Evolutionary conservation across 495 filamentous ascomycete species (phyloP), one percentile per base, ranked within the genome.

Genomic region (Geopyxis carbonaria): DNA sequence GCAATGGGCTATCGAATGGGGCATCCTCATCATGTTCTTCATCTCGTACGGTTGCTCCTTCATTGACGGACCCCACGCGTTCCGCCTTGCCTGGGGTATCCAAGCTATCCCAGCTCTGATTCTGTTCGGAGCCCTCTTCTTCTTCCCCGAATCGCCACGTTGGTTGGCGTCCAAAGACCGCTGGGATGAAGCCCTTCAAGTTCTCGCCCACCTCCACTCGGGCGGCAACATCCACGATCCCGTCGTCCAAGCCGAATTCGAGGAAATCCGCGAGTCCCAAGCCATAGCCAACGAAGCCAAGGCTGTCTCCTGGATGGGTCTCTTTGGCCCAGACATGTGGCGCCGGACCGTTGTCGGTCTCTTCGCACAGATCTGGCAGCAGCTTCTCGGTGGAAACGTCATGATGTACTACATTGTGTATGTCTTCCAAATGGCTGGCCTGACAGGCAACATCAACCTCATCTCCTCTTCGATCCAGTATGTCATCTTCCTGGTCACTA

Each of bases 341-440:
- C 45, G 45, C 11, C 38, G 51, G 21, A 53, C 50, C 15, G 45
- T 41, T 30, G 72, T 83, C 46, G 79, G 80, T 35, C 48, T 86
- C 31, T 82, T 82, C 48, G 79, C 73, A 0, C 81, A 86, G 55
- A 78, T 89, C 53, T 87, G 81, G 81, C 75, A 73, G 20, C 81
- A 89, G 50, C 62, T 87, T 14, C 80, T 78, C 0, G 81, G 81
- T 10, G 83, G 83, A 75, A 86, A 84, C 52, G 78, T 83, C 9
- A 85, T 85, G 78, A 82, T 83, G 71, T 68, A 66, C 56, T 68
- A 67, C 40, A 67, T 69, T 21, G 63, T 67, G 15, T 80, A 82
- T 34, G 65, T 80, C 45, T 80, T 80, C 46, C 69, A 71, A 16
- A 80, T 80, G 76, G 75, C 76, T 10, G 76, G 76, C 11, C 59